Percentiles rank a stretch among this genome's conserved stretches.
phyloP scores from a whole-genome alignment of 176 grass and related monocot genomes.

The Ensete glaucum region DNA sequence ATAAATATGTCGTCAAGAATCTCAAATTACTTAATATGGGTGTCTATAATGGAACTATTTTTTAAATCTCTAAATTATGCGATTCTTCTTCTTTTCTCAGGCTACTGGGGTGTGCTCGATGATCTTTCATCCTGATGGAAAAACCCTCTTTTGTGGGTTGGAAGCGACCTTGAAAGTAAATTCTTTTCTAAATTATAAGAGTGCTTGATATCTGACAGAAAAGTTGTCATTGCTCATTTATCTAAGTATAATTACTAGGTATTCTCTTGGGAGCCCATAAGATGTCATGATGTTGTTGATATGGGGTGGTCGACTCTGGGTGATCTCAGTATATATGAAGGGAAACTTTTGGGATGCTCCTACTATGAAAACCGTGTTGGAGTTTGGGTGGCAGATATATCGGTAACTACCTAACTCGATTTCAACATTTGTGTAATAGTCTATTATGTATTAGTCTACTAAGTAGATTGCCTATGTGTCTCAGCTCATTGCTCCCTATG shows the following conservation, averaged over 20 bases:
- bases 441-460: constrained; percentile 16
- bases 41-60: neutral
- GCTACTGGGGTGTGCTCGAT: constrained; percentile 51
- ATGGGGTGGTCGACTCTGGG: constrained; percentile 85
- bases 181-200: constrained; percentile 13
- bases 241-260: constrained; percentile 41
- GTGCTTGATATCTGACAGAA: neutral
- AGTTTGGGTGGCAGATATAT: constrained; percentile 96
- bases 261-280: constrained; percentile 96
- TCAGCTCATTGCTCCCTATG: constrained; percentile 91
- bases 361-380: constrained; percentile 59
- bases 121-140: constrained; percentile 94
- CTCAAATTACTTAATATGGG: neutral
- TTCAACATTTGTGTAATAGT: constrained; percentile 3
- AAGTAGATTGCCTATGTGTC: constrained; percentile 25
- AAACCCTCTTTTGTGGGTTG: constrained; percentile 85
- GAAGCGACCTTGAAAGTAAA: constrained; percentile 70
- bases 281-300: constrained; percentile 77
- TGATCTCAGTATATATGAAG: constrained; percentile 97
- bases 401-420: constrained; percentile 38
- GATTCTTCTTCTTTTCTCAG: constrained; percentile 28
- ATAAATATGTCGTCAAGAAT: neutral
- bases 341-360: constrained; percentile 93
- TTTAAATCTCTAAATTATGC: constrained; percentile 3
- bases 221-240: constrained; percentile 18